phyloP scores from a whole-genome alignment of 306 rosid genomes.

The Inga laurina region DNA sequence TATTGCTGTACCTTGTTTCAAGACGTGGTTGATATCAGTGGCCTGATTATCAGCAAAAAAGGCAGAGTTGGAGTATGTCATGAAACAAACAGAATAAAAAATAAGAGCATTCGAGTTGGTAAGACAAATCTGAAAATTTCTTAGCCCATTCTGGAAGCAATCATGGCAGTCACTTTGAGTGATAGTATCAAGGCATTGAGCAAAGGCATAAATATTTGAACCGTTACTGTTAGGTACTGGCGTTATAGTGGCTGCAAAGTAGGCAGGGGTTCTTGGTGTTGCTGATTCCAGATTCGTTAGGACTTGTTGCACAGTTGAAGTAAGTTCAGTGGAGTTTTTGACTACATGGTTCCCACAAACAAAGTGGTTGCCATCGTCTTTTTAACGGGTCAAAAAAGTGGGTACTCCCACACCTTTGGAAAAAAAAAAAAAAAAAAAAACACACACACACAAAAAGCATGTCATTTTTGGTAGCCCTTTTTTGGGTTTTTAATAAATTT shows the following conservation, averaged over 20 bases:
- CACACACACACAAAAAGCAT: too few relatives aligned
- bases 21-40: too few relatives aligned
- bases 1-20: too few relatives aligned
- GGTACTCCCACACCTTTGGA: background rate
- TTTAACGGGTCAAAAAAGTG: background rate
- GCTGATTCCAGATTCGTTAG: background rate
- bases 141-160: background rate
- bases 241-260: background rate
- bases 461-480: too few relatives aligned
- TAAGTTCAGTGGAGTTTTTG: background rate
- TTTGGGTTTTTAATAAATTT: too few relatives aligned
- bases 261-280: background rate
- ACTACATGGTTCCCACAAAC: background rate
- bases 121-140: background rate
- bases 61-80: background rate
- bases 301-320: background rate
- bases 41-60: too few relatives aligned
- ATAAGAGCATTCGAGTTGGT: background rate
- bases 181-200: background rate
- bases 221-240: background rate
- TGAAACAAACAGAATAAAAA: slow-evolving; percentile 17
- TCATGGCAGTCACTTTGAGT: background rate
- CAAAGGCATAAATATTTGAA: background rate
- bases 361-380: background rate
- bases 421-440: background rate